Conservation (phyloP, 345 rosid species). For the Lagerstroemia speciosa region DNA sequence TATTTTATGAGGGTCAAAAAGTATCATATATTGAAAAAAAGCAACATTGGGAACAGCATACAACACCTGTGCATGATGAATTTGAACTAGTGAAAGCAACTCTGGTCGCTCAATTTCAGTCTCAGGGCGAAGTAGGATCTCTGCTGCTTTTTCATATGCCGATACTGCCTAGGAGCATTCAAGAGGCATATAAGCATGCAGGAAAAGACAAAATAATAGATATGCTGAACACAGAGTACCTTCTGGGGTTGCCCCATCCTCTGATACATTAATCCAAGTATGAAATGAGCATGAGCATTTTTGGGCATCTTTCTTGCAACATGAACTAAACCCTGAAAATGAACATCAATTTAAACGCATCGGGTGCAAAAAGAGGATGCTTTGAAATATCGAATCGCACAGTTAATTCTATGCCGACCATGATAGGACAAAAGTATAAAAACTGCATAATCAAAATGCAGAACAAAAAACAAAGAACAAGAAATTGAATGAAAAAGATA, state of each 20-base stretch:
- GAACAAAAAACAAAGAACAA: background rate
- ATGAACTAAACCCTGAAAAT: conserved; percentile 72
- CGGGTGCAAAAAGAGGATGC: background rate
- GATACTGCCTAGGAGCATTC: conserved; percentile 55
- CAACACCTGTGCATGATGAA: conserved; percentile 93
- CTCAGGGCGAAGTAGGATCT: conserved; percentile 72
- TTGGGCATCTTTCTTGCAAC: conserved; percentile 95
- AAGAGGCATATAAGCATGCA: conserved; percentile 5
- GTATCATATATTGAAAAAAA: background rate
- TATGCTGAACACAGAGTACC: conserved; percentile 33
- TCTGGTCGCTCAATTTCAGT: conserved; percentile 82
- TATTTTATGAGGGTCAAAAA: background rate
- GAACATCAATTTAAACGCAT: conserved; percentile 3
- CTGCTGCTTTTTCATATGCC: conserved; percentile 86
- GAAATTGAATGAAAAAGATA: background rate
- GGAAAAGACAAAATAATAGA: background rate
- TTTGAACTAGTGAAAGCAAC: conserved; percentile 80
- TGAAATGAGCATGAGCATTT: conserved; percentile 95
- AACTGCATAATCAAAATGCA: background rate
- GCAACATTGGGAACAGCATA: conserved; percentile 10
- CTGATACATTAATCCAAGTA: conserved; percentile 92
- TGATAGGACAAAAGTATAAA: background rate
- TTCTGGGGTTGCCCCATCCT: conserved; percentile 83
- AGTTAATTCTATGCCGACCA: background rate
- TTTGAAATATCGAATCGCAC: background rate